Conservation (phyloP, 768 basidiomycete species). For the Cystobasidiopsis lactophilus region DNA sequence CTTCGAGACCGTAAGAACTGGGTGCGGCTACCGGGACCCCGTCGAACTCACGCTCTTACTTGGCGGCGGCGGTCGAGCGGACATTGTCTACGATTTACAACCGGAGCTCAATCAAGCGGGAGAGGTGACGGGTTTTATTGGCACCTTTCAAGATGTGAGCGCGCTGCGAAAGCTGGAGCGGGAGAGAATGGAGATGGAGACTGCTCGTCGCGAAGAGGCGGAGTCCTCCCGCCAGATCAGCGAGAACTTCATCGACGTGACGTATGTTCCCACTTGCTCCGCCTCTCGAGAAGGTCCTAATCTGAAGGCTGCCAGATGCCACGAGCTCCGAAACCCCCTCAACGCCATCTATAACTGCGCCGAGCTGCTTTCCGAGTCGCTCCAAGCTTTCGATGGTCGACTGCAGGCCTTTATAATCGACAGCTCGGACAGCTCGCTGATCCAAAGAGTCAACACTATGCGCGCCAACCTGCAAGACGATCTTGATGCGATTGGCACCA, state of each 20-base stretch:
- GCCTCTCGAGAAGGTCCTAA: background rate
- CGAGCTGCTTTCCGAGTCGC: conserved; percentile 6
- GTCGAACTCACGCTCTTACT: conserved; percentile 6
- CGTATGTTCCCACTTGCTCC: background rate
- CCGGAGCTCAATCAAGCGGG: background rate
- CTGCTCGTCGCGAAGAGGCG: conserved; percentile 7
- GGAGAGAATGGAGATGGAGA: conserved; percentile 7
- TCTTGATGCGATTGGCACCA: conserved; percentile 8
- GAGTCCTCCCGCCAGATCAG: conserved; percentile 3
- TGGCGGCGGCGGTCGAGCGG: background rate
- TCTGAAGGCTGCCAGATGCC: background rate
- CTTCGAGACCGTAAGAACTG: conserved; percentile 3
- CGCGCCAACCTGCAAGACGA: conserved; percentile 5
- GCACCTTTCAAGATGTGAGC: background rate
- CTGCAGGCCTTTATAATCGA: background rate
- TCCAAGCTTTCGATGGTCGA: background rate
- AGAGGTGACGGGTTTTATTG: too few species aligned
- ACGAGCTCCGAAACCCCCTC: conserved; percentile 7
- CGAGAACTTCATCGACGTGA: conserved; percentile 9
- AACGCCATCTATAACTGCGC: conserved; percentile 7
- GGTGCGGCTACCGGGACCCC: conserved; percentile 5
- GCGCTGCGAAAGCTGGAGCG: conserved; percentile 4
- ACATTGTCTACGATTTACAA: conserved; percentile 11
- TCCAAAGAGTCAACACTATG: background rate
- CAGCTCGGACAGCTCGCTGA: background rate